Evolutionary conservation across 768 basidiomycete species (phyloP), one percentile per base, ranked within the genome.

Genomic region (Boletus sp.): DNA sequence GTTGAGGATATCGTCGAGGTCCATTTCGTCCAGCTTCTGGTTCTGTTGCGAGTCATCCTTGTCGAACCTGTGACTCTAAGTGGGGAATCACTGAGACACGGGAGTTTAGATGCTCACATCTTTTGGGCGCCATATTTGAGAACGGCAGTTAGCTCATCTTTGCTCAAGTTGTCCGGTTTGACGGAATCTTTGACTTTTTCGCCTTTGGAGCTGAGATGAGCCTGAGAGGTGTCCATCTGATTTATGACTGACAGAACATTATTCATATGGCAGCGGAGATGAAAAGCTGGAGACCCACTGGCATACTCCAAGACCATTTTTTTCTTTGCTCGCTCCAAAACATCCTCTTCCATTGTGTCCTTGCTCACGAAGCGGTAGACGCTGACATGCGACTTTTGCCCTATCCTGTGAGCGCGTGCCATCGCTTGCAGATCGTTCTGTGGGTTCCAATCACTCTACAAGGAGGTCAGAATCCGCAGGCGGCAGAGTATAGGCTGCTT

Each of bases 221-320:
- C 92, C 62, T 98, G 97, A 41, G 95, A 94, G 24, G 97, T 99
- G 76, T 99, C 97, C 91, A 98, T 97, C 76, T 98, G 96, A 75
- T 98, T 97, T 79, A 99, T 98, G 77, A 99, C 94, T 97, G 71
- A n/a, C 52, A 41, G 52, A 48, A 52, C 30, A 15, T 47, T 28
- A 50, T 58, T 59, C 53, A 59, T 47, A 62, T 29, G 20, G 37
- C 32, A 48, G 54, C 24, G 53, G 41, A 58, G 41, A 64, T 65
- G 44, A 66, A 69, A 35, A 15, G 29, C 8, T 37, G 54, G 52
- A 57, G 50, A 90, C 94, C 70, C 74, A 98, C 95, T 98, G 42
- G 97, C 97, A 78, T 98, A 97, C 73, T 99, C 97, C 60, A 99
- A 79, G 44, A 98, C 94, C 97, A 98, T 98, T 79, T 99, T 98